Base-by-base conservation (phyloP, 2,329 filamentous ascomycete species). In the Cytospora paraplurivora region DNA sequence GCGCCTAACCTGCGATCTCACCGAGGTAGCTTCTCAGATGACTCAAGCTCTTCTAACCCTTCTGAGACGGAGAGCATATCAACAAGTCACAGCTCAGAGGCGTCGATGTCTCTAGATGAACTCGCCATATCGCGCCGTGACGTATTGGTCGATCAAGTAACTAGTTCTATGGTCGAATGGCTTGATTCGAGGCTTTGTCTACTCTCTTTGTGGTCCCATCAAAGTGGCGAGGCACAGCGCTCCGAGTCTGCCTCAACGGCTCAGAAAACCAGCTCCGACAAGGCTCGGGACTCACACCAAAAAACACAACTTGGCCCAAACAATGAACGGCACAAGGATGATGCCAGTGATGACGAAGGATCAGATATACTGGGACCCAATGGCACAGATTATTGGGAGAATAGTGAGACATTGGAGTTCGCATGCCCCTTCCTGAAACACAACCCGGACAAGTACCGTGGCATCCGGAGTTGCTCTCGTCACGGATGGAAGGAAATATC, bases 341-440 rank as follows among this genome's bases (percentile, higher is more conserved):
- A 49, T 8, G 55, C 13, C 13, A 57, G 15, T 57, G 55, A 49
- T 13, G 27, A 33, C 27, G 55, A 47, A 34, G 37, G 33, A 2
- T 15, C 41, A 44, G 41, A 44, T 12, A 15, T n/a, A n/a, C 33
- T 27, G 27, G 27, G 7, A 3, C 55, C 7, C 38, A 27, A 35
- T 21, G 38, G 1, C 32, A 35, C 1, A 7, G 11, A 4, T 34
- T 2, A 15, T 27, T 4, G 6, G 17, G 21, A 49, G 6, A 19
- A 33, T 11, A 38, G 47, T 17, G 19, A 34, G 10, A 38, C 13
- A 1, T 0, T 57, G 15, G 41, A 57, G 7, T 37, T 57, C 13
- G 55, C 55, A 35, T 57, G 55, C 12, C 55, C 55, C 1, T 49
- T 35, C 11, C n/a, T 57, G 27, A 57, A 57, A 13, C 55, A 49